phyloP scores from a whole-genome alignment of 176 grass and related monocot species.

The Musa schizocarpa region DNA sequence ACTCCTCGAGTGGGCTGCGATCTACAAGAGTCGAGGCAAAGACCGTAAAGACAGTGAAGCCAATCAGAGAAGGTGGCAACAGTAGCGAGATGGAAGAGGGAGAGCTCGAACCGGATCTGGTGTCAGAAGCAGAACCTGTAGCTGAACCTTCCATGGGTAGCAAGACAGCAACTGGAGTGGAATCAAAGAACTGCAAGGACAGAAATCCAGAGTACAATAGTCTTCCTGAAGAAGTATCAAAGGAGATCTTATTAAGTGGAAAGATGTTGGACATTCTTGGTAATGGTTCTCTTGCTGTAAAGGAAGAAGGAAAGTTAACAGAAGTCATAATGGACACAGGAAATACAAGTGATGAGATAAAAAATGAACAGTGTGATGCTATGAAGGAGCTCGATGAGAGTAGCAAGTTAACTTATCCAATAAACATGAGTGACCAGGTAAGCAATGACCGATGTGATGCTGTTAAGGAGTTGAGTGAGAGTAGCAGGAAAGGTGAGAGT shows the following conservation, averaged over 20 bases:
- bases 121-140: conserved; percentile 23
- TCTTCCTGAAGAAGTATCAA: conserved; percentile 9
- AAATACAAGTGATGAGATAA: neutral
- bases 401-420: neutral
- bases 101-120: conserved; percentile 59
- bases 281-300: no score
- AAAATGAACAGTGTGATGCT: neutral
- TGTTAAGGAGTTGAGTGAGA: conserved; percentile 1
- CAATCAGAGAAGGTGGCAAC: conserved; percentile 29
- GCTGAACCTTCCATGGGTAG: conserved; percentile 14
- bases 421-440: neutral
- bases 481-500: conserved; percentile 4
- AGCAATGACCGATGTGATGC: neutral
- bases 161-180: conserved; percentile 20
- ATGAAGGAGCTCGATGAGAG: neutral
- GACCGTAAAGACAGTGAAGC: conserved; percentile 28
- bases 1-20: conserved; percentile 23
- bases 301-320: neutral
- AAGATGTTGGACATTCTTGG: no score
- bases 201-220: conserved; percentile 1
- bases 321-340: neutral
- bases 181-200: conserved; percentile 23
- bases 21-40: conserved; percentile 28
- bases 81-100: conserved; percentile 80
- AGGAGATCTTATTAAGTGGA: no score